Base-by-base conservation (phyloP, 805 yeast species). In the Monosporozyma unispora region DNA sequence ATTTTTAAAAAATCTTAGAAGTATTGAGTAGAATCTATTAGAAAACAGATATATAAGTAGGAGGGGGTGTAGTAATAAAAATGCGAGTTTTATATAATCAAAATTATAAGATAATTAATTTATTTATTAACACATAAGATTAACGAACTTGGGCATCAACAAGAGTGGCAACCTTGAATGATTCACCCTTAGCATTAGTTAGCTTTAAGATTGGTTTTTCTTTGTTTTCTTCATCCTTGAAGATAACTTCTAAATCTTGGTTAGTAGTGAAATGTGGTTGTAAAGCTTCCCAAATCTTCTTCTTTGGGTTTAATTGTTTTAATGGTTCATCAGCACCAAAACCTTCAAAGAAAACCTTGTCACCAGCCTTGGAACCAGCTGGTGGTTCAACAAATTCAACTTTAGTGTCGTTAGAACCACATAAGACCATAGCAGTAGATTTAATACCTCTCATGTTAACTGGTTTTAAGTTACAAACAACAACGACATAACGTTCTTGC, bases 371-470 rank as follows among this genome's bases (percentile, higher is more conserved):
- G 42, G 96, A 80, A 16, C 89, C 96, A 33, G 78, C 80, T 57
- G 99, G 99, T 51, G 98, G 98, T 68, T 85, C 84, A 57, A 91
- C 90, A 61, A 93, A 89, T 71, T 93, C 98, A 51, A 93, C 96
- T 29, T 69, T 69, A 35, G 71, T 72, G 46, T 78, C 86, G 48
- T 75, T 82, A 38, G 96, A 88, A 23, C 89, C 91, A 76, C 99
- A 93, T 59, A 93, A 77, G 45, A 93, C 98, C 99, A 93, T 93
- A 47, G 96, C 99, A 47, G 81, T 73, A 9, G 97, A 89, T 69
- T 88, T 88, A 64, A 93, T 81, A 57, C 99, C 98, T 73, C 99
- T 84, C 99, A 93, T 93, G 63, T 82, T 83, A 40, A 90, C 99
- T 18, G 99, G 99, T 74, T 93, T 93, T 71, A 93, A 79, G 76